Evolutionary conservation across 2,329 filamentous ascomycete species (phyloP), one percentile per base, ranked within the genome.

Genomic region (Hirsutella thompsonii): DNA sequence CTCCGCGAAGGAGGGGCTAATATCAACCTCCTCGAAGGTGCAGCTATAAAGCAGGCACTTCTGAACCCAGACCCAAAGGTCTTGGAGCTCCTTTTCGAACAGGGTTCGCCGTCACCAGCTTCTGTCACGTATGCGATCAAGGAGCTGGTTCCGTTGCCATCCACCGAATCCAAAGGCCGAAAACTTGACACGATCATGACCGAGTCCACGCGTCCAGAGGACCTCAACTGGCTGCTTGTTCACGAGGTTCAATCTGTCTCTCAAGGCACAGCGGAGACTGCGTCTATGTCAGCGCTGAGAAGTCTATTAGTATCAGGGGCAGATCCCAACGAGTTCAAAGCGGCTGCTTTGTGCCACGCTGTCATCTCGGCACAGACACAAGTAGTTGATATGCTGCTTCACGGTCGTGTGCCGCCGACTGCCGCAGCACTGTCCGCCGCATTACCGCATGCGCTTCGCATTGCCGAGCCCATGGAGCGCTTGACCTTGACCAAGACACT

Each of bases 301-400:
- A 55, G 62, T 1, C 60, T 79, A 0, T 51, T 79, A 2, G 59
- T 63, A 2, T 60, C 66, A 1, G 71, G 72, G 1, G 74, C 74
- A 2, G 67, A 76, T 37, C 59, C 74, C n/a, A 76, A 78, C 46
- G 60, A 63, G 1, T 62, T 67, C 42, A 67, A 73, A 20, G 72
- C 66, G 0, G 64, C 67, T 2, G 65, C 73, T 0, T 53, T 79
- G 1, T 69, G 69, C 40, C 59, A 61, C 40, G 71, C 72, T 4
- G 64, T 78, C 2, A 63, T 63, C 16, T 63, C 62, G 1, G 63
- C 65, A 13, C 61, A 69, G 36, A 53, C 58, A 0, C 59, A 60
- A 4, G 53, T 77, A 8, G 63, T 67, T 9, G 70, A 75, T 34
- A 52, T 73, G 19, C 51, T 79, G 3, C 63, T 78, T 37, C 52